These are phyloP conservation scores for Drechslerella coelobrocha DNA, from an alignment of 2,329 filamentous ascomycete species.

Conservation along the genomic window DNA sequence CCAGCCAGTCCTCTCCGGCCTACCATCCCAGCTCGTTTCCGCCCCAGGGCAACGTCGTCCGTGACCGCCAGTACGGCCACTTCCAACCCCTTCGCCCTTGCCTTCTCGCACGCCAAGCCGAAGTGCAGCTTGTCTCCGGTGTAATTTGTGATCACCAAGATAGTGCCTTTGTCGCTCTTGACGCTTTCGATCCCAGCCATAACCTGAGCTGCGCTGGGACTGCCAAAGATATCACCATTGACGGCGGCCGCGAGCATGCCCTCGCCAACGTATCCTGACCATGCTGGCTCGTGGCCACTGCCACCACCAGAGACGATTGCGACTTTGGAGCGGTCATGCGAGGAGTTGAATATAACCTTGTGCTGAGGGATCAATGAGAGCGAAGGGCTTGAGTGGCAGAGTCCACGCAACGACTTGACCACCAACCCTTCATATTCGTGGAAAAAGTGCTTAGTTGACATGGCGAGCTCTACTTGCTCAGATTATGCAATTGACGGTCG, in stretches of 20 bases:
- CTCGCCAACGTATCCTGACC: conserved; percentile 76
- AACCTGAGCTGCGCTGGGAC: conserved; percentile 81
- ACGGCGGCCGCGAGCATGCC: conserved; percentile 82
- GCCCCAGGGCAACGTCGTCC: conserved; percentile 89
- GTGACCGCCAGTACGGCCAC: conserved; percentile 91
- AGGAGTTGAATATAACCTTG: conserved; percentile 78
- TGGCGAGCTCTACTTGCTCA: too few relatives aligned
- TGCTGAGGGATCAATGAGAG: conserved; percentile 63
- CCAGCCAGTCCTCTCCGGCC: conserved; percentile 89
- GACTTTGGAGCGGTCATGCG: conserved; percentile 66
- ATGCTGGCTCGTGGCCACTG: conserved; percentile 80
- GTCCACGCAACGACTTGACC: conserved; percentile 43
- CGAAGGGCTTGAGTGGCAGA: conserved; percentile 39
- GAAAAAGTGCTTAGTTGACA: conserved; percentile 50
- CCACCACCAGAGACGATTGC: conserved; percentile 88
- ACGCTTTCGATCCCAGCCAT: conserved; percentile 47
- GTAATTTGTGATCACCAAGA: conserved; percentile 96
- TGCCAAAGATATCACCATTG: conserved; percentile 85
- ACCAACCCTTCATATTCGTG: conserved; percentile 42
- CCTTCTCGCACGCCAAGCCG: conserved; percentile 91
- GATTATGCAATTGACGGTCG: too few relatives aligned
- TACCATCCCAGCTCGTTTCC: conserved; percentile 84
- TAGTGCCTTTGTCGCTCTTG: conserved; percentile 68
- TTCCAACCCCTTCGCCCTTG: conserved; percentile 75
- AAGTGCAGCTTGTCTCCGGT: conserved; percentile 91